Evolutionary conservation across 2,329 filamentous ascomycete genomes (phyloP), one percentile per base, ranked within the genome.

Genomic region (Lasiodiplodia gonubiensis): DNA sequence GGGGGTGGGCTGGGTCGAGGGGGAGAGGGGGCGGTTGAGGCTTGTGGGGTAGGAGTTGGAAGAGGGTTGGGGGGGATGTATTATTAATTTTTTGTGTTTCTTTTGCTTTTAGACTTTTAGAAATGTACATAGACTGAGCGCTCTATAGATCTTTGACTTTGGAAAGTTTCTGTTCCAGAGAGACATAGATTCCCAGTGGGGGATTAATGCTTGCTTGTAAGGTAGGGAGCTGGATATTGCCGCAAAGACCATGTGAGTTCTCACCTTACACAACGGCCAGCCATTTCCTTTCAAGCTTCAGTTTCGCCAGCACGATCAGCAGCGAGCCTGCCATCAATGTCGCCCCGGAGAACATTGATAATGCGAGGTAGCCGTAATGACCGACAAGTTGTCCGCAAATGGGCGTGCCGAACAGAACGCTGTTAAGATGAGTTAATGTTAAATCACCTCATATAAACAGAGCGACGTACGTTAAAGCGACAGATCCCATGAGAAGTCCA

Each of bases 311-410:
- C 1, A 33, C 12, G 27, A 61, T 33, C 2, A 61, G n/a, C 1
- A 61, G 23, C 2, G 57, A 49, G n/a, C 57, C 57, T 11, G 33
- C 23, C 12, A 65, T 12, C n/a, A 65, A 30, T 16, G 61, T 35
- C 3, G 61, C 61, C 2, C 61, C 61, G 2, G 61, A 53, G 25
- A 39, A 65, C 48, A 54, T 12, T n/a, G 61, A 65, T 25, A 65
- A 23, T 6, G 61, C 33, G 1, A 65, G 51, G 48, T 65, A 65
- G 16, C 61, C 61, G 7, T 65, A 65, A 7, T 14, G 14, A 27
- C 48, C 48, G 0, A 53, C 48, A 16, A 65, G 61, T n/a, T 65
- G 48, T 12, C 61, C 61, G 42, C 25, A 16, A 16, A 65, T 65
- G 2, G 61, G 61, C 6, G 61, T 53, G 11, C 61, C 61, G 33